Evolutionary conservation across 2,329 filamentous ascomycete genomes (phyloP).

Genomic region (Apiospora hydei): DNA sequence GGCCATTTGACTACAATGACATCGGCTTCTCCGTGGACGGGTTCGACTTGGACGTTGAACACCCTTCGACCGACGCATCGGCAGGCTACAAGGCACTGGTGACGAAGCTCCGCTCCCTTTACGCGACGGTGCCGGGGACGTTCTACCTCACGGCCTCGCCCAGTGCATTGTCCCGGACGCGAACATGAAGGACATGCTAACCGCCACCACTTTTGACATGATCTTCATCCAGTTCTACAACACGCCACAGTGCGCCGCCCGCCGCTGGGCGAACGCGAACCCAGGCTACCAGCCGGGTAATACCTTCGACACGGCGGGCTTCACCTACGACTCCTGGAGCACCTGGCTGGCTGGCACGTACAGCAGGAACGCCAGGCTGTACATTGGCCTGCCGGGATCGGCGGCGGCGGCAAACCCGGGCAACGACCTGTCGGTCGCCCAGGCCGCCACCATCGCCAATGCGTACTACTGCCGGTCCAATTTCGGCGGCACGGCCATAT

Average conservation of each 20-base stretch:
- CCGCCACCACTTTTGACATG: constrained; percentile 45
- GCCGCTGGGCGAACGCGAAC: constrained; percentile 41
- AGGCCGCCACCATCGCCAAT: constrained; percentile 48
- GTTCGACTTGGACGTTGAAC: constrained; percentile 36
- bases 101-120: constrained; percentile 37
- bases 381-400: constrained; percentile 51
- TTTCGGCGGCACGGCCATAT: constrained; percentile 56
- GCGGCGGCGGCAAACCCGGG: constrained; percentile 40
- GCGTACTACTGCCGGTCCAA: constrained; percentile 46
- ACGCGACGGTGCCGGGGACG: constrained; percentile 30
- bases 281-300: constrained; percentile 37
- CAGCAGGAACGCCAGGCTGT: constrained; percentile 52
- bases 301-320: constrained; percentile 35
- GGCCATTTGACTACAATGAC: constrained; percentile 39
- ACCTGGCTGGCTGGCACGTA: constrained; percentile 43
- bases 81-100: constrained; percentile 42
- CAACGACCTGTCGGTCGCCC: constrained; percentile 44
- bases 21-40: constrained; percentile 34
- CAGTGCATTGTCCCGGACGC: constrained; percentile 53
- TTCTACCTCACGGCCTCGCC: constrained; percentile 47
- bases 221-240: constrained; percentile 61
- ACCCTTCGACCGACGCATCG: constrained; percentile 40
- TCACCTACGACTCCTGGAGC: constrained; percentile 50
- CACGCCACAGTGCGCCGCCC: constrained; percentile 47
- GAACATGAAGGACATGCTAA: constrained; percentile 37